Evolutionary conservation across 2,329 filamentous ascomycete species (phyloP), one percentile per base, ranked within the genome.

Genomic region (Teratosphaeria zuluensis): DNA sequence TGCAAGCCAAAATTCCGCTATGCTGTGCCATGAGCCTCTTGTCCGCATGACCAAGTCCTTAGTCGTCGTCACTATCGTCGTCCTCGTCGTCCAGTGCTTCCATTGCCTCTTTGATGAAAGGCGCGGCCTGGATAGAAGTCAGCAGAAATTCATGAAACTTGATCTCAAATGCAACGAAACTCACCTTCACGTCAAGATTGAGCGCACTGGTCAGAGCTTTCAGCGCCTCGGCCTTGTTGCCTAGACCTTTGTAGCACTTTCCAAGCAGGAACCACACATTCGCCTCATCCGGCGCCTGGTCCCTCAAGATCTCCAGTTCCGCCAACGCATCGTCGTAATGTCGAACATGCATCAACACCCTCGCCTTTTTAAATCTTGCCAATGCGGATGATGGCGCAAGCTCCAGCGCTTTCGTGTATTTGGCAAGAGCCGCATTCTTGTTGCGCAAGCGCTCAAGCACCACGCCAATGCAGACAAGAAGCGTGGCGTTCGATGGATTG

Each of bases 231-330:
- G 85, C 85, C 66, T 81, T 81, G 60, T 84, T 78, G 32, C 78
- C 73, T 59, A 84, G 65, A 65, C 78, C 80, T 72, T 85, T 86
- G 72, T 83, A 84, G 59, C 84, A 81, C 70, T 90, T 89, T 21
- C 92, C 95, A 46, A 99, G 84, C 62, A 96, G 78, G 77, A 96
- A 99, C 76, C 96, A 94, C 42, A 99, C 92, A 68, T 92, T 95
- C 4, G 92, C 90, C 73, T 97, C 92, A 69, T 99, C 92, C 0
- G 94, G 92, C 4, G 91, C 92, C 62, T 95, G 80, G 66, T 95
- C 90, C 70, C 95, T 94, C 60, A 99, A 76, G n/a, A 92, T 82
- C 73, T 91, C 85, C 57, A 99, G 78, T 71, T 99, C 94, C 30
- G 82, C 81, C 63, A 95, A 81, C 0, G 94, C 94, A 54, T 85